These are phyloP conservation scores for Aspergillus affinis DNA, from an alignment of 495 filamentous ascomycete genomes.

Conservation along the genomic window DNA sequence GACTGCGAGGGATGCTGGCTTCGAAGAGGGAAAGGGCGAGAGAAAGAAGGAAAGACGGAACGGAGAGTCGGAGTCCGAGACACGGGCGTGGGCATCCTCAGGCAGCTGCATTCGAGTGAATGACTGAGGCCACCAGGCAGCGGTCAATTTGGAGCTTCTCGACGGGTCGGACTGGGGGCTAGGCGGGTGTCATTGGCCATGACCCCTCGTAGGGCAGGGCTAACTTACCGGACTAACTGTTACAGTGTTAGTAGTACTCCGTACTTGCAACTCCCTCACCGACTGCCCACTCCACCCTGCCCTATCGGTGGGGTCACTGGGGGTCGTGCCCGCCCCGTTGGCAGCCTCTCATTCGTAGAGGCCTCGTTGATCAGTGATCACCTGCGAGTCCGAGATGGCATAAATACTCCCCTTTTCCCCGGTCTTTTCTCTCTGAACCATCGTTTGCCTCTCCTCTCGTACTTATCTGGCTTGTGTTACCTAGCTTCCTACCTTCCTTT, in stretches of 20 bases:
- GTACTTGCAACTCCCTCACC: too few species aligned
- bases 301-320: conserved; percentile 19
- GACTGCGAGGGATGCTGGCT: too few species aligned
- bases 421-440: neutral
- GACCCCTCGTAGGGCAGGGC: conserved; percentile 10
- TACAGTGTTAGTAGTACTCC: too few species aligned
- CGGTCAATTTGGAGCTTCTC: conserved; percentile 17
- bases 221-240: neutral
- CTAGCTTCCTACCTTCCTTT: too few species aligned
- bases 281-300: conserved; percentile 1
- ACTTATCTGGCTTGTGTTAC: too few species aligned
- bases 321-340: conserved; percentile 1
- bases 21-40: too few species aligned
- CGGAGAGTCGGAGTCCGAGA: neutral
- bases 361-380: too few species aligned
- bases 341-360: too few species aligned
- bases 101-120: neutral
- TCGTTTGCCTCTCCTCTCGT: neutral
- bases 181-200: conserved; percentile 3
- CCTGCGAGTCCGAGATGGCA: conserved; percentile 2
- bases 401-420: neutral
- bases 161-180: conserved; percentile 7
- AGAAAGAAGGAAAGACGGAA: too few species aligned
- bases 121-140: conserved; percentile 7
- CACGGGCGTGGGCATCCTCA: neutral